Evolutionary conservation across 2,329 filamentous ascomycete genomes (phyloP), one percentile per base, ranked within the genome.

Genomic region (Colletotrichum paranaense): DNA sequence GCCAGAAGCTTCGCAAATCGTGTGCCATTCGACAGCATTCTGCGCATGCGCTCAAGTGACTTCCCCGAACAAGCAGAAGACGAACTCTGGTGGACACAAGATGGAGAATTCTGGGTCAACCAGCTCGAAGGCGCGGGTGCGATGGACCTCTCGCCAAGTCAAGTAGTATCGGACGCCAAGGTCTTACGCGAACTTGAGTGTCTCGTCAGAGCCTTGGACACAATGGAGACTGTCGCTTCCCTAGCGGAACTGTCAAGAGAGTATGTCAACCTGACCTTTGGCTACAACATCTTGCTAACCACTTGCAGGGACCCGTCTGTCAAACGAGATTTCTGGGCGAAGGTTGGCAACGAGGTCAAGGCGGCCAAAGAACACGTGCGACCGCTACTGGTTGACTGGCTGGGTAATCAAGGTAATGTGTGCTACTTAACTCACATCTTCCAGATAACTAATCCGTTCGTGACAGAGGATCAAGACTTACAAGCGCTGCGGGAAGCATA

Each of bases 401-500:
- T 95, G 22, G 79, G 88, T 67, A 81, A 85, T 22, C 83, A 90
- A 78, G 88, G 91, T 92, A 84, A 79, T 11, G 16, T 19, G 16
- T 22, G 19, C 42, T 22, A 8, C 87, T 77, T 28, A 7, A 8
- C n/a, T 11, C 22, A 5, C 22, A n/a, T 52, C 19, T 53, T 30
- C 7, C 22, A 46, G 11, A n/a, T 32, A 16, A 22, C 69, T 74
- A 11, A 74, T 26, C 16, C 19, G 19, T 14, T 30, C 16, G 9
- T 32, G 8, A 35, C 26, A 74, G 72, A 73, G 5, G 69, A 74
- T 35, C 80, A 86, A 19, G 90, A 94, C 67, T 88, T 95, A 60
- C 83, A 84, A 60, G 84, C 87, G 28, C 90, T 98, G 64, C 91
- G 95, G 76, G 89, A 91, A 67, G 89, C 90, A 0, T 98, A 97